Evolutionary conservation across 768 basidiomycete genomes (phyloP).

Genomic region (Goffeauzyma gilvescens): DNA sequence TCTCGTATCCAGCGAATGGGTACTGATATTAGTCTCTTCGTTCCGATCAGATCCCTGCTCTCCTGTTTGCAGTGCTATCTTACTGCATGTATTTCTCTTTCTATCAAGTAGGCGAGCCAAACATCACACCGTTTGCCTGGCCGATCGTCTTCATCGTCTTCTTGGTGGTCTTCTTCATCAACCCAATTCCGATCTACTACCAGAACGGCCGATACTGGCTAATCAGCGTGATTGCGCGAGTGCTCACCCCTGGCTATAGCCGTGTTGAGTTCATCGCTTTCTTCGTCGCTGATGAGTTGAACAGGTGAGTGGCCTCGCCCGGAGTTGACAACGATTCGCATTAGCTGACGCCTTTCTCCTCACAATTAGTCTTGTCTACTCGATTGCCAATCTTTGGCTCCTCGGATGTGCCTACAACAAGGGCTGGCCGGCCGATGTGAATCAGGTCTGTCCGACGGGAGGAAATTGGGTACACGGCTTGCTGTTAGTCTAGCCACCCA

Average conservation of each 20-base stretch:
- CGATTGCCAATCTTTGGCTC: constrained; percentile 52
- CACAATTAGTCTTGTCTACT: constrained; percentile 52
- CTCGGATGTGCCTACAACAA: constrained; percentile 53
- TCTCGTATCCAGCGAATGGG: too few relatives aligned
- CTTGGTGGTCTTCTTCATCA: constrained; percentile 42
- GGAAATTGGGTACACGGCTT: constrained; percentile 10
- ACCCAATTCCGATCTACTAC: constrained; percentile 54
- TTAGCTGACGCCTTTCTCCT: too few relatives aligned
- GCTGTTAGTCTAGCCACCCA: constrained; percentile 4
- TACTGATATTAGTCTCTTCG: not conserved
- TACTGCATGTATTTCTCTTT: constrained; percentile 78
- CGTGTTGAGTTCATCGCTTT: constrained; percentile 64
- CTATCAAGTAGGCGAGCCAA: constrained; percentile 39
- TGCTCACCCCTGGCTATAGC: constrained; percentile 50
- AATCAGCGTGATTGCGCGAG: constrained; percentile 43
- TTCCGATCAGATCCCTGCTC: constrained; percentile 47
- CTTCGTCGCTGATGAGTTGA: constrained; percentile 15
- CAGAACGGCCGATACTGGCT: constrained; percentile 64
- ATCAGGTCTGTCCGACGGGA: constrained; percentile 1
- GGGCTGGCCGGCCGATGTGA: constrained; percentile 34
- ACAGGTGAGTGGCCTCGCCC: constrained; percentile 5
- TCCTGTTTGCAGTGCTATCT: constrained; percentile 53
- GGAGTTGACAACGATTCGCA: not conserved
- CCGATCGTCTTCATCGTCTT: constrained; percentile 52
- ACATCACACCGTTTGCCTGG: constrained; percentile 44